phyloP scores from a whole-genome alignment of 2,329 filamentous ascomycete species.

The Tolypocladium amazonense region DNA sequence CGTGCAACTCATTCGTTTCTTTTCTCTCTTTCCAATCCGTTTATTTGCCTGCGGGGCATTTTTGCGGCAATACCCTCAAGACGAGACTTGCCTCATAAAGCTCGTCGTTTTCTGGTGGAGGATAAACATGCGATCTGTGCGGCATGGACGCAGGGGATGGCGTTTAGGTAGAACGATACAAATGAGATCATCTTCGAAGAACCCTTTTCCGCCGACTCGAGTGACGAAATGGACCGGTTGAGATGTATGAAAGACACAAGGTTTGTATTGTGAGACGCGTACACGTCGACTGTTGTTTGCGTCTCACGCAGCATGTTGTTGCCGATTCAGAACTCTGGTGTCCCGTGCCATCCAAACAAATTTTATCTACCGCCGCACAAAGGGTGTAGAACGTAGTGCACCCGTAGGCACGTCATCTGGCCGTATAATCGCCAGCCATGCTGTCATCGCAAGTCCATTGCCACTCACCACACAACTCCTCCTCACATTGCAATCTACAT shows the following conservation, averaged over 20 bases:
- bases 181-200: background rate
- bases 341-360: background rate
- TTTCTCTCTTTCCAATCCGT: background rate
- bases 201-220: too few species aligned
- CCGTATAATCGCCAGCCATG: background rate
- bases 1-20: background rate
- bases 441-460: too few species aligned
- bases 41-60: background rate
- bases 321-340: background rate
- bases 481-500: constrained; percentile 35
- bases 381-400: background rate
- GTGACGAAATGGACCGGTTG: too few species aligned
- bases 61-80: background rate
- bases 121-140: background rate
- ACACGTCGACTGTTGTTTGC: too few species aligned
- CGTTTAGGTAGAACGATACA: background rate
- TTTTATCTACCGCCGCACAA: background rate
- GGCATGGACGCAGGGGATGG: background rate
- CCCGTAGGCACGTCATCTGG: background rate
- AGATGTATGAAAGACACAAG: background rate
- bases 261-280: too few species aligned
- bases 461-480: background rate
- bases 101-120: background rate
- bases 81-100: background rate
- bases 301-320: background rate